These are phyloP conservation scores for Penicillium sp. DNA, from an alignment of 2,329 filamentous ascomycete genomes.

Conservation along the genomic window DNA sequence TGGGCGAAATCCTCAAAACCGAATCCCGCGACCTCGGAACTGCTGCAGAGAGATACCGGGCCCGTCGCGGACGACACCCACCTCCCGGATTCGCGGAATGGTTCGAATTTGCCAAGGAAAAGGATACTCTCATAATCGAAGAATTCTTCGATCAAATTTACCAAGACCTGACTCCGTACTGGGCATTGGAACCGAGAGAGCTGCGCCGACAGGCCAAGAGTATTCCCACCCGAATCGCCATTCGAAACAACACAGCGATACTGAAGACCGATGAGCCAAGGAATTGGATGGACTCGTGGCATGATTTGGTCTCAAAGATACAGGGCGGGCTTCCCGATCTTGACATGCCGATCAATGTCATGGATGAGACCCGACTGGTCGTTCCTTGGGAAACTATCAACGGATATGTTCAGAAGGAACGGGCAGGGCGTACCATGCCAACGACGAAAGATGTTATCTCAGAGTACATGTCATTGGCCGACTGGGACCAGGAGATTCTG, in stretches of 20 bases:
- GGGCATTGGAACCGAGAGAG: conserved; percentile 46
- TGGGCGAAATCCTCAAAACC: conserved; percentile 19
- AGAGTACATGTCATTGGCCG: conserved; percentile 14
- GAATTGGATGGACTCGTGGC: conserved; percentile 46
- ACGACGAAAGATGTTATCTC: neutral
- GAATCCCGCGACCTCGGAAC: conserved; percentile 39
- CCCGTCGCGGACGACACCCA: conserved; percentile 50
- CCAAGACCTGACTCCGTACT: conserved; percentile 52
- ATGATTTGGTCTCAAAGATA: conserved; percentile 42
- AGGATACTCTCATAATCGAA: conserved; percentile 50
- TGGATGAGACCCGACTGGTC: conserved; percentile 53
- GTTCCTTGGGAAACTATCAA: conserved; percentile 51
- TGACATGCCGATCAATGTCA: conserved; percentile 51
- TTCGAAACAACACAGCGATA: conserved; percentile 43
- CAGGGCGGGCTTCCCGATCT: conserved; percentile 46
- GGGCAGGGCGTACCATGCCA: conserved; percentile 12
- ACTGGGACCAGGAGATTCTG: conserved; percentile 6
- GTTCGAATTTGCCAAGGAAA: conserved; percentile 47
- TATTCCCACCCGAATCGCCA: conserved; percentile 40
- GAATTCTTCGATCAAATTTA: conserved; percentile 57
- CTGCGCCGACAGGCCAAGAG: conserved; percentile 46
- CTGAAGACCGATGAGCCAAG: conserved; percentile 29
- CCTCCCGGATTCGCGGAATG: conserved; percentile 54
- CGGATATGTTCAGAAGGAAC: conserved; percentile 38
- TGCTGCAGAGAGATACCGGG: conserved; percentile 47